Evolutionary conservation across 164 flowering plant species (phyloP), one percentile per base, ranked within the genome.

Genomic region (Stephania yunnanensis): DNA sequence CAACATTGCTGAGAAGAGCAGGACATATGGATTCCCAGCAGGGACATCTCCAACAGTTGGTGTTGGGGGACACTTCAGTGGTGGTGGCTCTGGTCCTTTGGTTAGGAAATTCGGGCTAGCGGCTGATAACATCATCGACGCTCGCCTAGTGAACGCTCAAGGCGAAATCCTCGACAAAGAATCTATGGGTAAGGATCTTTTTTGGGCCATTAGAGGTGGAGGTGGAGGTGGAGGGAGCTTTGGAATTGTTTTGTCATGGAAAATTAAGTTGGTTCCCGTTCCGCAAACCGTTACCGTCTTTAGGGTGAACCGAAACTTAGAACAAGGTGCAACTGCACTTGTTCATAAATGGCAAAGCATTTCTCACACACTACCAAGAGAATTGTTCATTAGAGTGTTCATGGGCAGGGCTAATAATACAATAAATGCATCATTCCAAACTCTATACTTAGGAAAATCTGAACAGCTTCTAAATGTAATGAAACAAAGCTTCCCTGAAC

Each of bases 191-290:
- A 48, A 72, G 63, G 74, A 72, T 31, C 65, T 72, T 3, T 72
- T 72, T 72, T 72, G 74, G 74, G 67, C 74, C 3, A 72, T 72
- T 3, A 55, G 74, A 55, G 74, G 74, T 31, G 74, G 74, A 4
- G 74, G 74, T 31, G 74, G 74, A 4, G 67, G 74, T 29, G 74
- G 67, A 53, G 74, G 46, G 20, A 61, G 69, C 10, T 73, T 73
- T 63, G 75, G 75, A 6, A 36, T 63, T 25, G 8, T 73, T 63
- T 50, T 73, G 10, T 61, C 53, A 36, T 73, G 69, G 68, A 73
- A 64, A 44, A 63, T 73, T 10, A 73, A 20, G 29, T 36, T 73
- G 53, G 75, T 73, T 73, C 68, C 68, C 10, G 75, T 73, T 73
- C 75, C 75, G n/a, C 69, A 53, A 20, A 63, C n/a, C 20, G 69